A percentile compares a stretch with the other conserved stretches of the same genome.
Evolutionary conservation across 805 yeast species (phyloP).

Genomic region (Yarrowia sp.): DNA sequence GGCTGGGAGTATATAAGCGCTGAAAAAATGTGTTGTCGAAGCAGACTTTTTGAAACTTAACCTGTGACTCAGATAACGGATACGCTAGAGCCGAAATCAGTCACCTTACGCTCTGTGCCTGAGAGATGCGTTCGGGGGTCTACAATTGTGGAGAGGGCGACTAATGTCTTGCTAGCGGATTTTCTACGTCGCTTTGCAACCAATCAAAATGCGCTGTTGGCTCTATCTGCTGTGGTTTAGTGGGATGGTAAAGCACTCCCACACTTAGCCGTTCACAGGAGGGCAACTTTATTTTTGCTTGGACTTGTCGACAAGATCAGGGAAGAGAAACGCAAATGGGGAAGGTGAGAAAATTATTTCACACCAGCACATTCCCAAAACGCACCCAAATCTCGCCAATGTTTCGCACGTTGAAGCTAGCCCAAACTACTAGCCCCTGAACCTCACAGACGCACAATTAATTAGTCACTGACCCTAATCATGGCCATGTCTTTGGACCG

Average conservation of each 20-base stretch:
- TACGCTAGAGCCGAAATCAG: constrained; percentile 25
- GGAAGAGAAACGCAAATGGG: no score
- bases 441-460: not conserved
- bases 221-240: constrained; percentile 4
- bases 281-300: not conserved
- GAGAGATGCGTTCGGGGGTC: not conserved
- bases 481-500: not conserved
- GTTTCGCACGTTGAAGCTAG: not conserved
- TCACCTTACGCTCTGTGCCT: constrained; percentile 18
- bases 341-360: no score
- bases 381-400: not conserved
- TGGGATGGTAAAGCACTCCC: not conserved
- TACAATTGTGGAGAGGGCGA: not conserved
- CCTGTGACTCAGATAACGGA: constrained; percentile 38
- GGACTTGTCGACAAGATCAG: not conserved
- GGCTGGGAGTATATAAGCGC: constrained; percentile 19
- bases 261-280: constrained; percentile 10
- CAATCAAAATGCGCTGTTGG: not conserved
- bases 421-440: not conserved
- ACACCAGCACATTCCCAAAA: not conserved
- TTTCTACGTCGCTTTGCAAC: not conserved
- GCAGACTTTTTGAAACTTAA: constrained; percentile 18
- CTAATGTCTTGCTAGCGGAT: not conserved
- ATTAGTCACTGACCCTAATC: constrained; percentile 7
- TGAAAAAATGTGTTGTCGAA: constrained; percentile 18